phyloP scores from a whole-genome alignment of 805 yeast genomes.

The Sugiyamaella mastotermitis region DNA sequence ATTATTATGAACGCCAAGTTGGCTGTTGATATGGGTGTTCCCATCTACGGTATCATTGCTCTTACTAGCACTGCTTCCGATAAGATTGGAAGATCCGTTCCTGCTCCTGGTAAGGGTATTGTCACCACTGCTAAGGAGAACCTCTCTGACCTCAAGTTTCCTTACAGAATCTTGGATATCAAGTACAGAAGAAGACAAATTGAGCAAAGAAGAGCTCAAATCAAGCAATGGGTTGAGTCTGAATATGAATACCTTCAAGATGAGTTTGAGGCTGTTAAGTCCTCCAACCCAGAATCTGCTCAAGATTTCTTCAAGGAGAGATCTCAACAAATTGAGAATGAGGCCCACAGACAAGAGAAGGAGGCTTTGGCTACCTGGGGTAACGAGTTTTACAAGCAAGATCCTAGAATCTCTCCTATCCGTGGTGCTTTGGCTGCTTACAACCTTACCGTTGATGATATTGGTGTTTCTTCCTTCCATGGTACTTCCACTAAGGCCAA shows the following conservation, averaged over 20 bases:
- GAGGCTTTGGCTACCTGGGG: slow-evolving; percentile 94
- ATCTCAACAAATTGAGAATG: slow-evolving; percentile 78
- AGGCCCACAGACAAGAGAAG: slow-evolving; percentile 75
- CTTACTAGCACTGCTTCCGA: slow-evolving; percentile 96
- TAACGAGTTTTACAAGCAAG: slow-evolving; percentile 84
- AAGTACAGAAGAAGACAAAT: slow-evolving; percentile 92
- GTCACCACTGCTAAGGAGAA: slow-evolving; percentile 96
- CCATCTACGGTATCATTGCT: slow-evolving; percentile 92
- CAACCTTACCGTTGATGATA: slow-evolving; percentile 88
- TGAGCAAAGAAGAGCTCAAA: slow-evolving; percentile 67
- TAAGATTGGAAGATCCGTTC: slow-evolving; percentile 97
- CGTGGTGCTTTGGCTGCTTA: slow-evolving; percentile 96
- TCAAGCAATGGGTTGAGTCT: slow-evolving; percentile 76
- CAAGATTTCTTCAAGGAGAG: slow-evolving; percentile 66
- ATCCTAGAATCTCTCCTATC: slow-evolving; percentile 92
- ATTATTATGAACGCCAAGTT: slow-evolving; percentile 91
- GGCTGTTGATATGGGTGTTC: slow-evolving; percentile 98
- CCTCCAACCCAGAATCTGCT: slow-evolving; percentile 34
- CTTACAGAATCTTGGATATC: slow-evolving; percentile 76
- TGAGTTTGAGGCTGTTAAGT: slow-evolving; percentile 54
- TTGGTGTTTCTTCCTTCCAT: slow-evolving; percentile 97
- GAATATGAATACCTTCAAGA: slow-evolving; percentile 67
- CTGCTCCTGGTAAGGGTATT: slow-evolving; percentile 99
- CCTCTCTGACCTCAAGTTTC: slow-evolving; percentile 72
- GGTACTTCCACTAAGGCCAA: slow-evolving; percentile 99